Base-by-base conservation (phyloP, 192 early-diverging fungal species). In the Coemansia sp. region DNA sequence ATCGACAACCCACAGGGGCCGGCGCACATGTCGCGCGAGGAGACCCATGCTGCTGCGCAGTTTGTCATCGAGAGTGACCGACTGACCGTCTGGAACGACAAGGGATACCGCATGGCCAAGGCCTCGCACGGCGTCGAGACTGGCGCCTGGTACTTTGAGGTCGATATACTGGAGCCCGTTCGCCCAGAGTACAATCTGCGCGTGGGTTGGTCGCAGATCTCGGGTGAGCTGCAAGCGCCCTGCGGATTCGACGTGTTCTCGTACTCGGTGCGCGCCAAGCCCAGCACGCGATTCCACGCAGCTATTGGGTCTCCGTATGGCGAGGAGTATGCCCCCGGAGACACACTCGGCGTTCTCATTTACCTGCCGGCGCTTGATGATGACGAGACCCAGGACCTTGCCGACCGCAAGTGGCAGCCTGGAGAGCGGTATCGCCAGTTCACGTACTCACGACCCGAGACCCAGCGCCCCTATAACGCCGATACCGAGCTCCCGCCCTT, bases 141-240 rank as follows among this genome's bases (percentile, higher is more conserved):
- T 37, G 90, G 90, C 8, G 80, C 84, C 7, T 93, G 90, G 89
- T 90, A 90, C 72, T 93, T 83, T 70, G 91, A 93, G 70, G 83
- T 81, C n/a, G 71, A 69, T 18, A 69, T 92, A 9, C 76, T 83
- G 34, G 65, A 77, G 25, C 71, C 71, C 0, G 65, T 79, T 26
- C 69, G 73, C n/a, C 79, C 85, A 37, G 70, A 77, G 52, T 88
- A 84, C 25, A 86, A 90, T 68, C 73, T 75, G 62, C 85, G 91
- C 10, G 85, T 93, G 25, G 91, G 91, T 4, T 93, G 87, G 87
- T 86, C 87, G 14, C 89, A 90, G 76, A 93, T 93, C 64, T 86
- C 85, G 23, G 91, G 90, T 8, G 88, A 90, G 59, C 75, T 91
- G 18, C 89, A 93, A 45, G 91, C 87, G 6, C 89, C 90, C 18